Base-by-base conservation (phyloP, 2,329 filamentous ascomycete genomes). In the Colletotrichum tofieldiae region DNA sequence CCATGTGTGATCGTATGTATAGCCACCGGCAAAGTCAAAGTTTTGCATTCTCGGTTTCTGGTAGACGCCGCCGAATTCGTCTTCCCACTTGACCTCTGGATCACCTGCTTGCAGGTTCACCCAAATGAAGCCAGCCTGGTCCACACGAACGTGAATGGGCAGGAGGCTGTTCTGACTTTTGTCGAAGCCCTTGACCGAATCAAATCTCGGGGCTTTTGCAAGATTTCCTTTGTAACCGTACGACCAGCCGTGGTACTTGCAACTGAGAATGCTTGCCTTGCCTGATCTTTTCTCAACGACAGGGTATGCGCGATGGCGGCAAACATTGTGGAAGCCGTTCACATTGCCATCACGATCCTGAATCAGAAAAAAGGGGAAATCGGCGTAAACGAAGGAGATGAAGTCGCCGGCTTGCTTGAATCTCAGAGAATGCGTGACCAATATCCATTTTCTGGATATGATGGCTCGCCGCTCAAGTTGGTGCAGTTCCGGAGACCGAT, bases 121-220 rank as follows among this genome's bases (percentile, higher is more conserved):
- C 84, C 85, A 88, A 43, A 88, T 77, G 73, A 88, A 88, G 14
- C 85, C 85, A 26, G 81, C 81, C 26, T 70, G 71, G 74, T 87
- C 86, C 43, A 86, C 76, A 47, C 84, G 83, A 5, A 86, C 80
- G 65, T 87, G 84, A 43, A 88, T 80, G 0, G 81, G 73, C 47
- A 68, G n/a, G 1, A 77, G 68, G 8, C 68, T 76, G 69, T 83
- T 81, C 71, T 82, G 76, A 26, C 71, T 74, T 71, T 82, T 84
- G 58, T 84, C 80, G 59, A 85, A 85, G 23, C 77, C 79, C 9
- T 76, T 60, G 2, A 85, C 76, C 0, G 80, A 77, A 51, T 84
- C 81, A 68, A 84, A 85, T 1, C 81, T 79, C 0, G 83, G 83
- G 0, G 83, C 84, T 39, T 86, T 86, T 37, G 82, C 81, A 0